These are phyloP conservation scores for Podospora sp. DNA, from an alignment of 495 filamentous ascomycete genomes.

Conservation along the genomic window DNA sequence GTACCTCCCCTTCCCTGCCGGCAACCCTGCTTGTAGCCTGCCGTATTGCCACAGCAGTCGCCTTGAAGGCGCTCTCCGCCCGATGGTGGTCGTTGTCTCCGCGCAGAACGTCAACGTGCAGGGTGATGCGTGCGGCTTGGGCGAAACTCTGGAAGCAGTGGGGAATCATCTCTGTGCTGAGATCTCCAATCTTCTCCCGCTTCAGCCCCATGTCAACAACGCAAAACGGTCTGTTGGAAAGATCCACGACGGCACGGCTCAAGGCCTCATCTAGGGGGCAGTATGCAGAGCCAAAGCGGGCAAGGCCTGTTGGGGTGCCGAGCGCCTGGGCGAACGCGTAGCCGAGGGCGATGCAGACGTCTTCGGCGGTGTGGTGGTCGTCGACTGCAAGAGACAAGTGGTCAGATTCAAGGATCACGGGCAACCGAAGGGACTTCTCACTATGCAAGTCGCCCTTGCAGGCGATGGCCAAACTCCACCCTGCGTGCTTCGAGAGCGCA, in stretches of 20 bases:
- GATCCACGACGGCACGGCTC: constrained; percentile 89
- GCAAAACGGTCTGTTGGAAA: constrained; percentile 85
- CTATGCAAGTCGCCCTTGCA: constrained; percentile 90
- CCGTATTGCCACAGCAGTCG: constrained; percentile 80
- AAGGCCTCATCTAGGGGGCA: constrained; percentile 94
- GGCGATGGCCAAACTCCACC: constrained; percentile 81
- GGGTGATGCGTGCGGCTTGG: constrained; percentile 82
- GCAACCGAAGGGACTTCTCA: constrained; percentile 46
- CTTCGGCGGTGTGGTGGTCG: constrained; percentile 98
- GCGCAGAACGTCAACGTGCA: constrained; percentile 87
- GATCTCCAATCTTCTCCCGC: constrained; percentile 89
- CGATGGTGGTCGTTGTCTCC: constrained; percentile 96
- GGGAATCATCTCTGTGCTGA: constrained; percentile 96
- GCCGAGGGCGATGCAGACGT: constrained; percentile 89
- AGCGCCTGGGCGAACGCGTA: constrained; percentile 79
- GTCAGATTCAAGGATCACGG: not conserved
- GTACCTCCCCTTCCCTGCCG: constrained; percentile 84
- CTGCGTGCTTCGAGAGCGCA: constrained; percentile 91
- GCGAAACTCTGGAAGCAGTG: constrained; percentile 94
- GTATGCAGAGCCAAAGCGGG: constrained; percentile 88
- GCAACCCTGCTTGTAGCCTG: constrained; percentile 72
- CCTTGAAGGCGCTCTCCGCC: constrained; percentile 97
- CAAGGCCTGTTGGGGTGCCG: constrained; percentile 73
- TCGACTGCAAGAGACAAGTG: constrained; percentile 63
- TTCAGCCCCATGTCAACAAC: constrained; percentile 79